Percentiles rank a stretch among this genome's conserved stretches.
phyloP scores from a whole-genome alignment of 192 early-diverging fungal genomes.

The Umbelopsis isabellina region DNA sequence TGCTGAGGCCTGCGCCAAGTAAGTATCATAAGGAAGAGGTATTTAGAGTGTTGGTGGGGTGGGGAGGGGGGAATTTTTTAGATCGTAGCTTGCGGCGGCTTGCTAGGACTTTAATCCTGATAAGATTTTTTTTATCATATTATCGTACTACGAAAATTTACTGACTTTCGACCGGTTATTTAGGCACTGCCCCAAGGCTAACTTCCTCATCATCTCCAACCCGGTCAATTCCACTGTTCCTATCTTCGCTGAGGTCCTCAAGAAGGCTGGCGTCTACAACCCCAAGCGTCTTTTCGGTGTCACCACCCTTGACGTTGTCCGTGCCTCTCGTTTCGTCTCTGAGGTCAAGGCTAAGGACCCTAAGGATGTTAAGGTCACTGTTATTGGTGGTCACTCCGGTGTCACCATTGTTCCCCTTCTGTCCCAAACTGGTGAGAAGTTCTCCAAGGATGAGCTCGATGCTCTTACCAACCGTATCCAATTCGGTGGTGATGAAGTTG shows the following conservation, averaged over 20 bases:
- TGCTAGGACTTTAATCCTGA: not conserved
- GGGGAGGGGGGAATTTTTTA: not conserved
- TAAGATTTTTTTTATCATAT: slow-evolving; percentile 25
- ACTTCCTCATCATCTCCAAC: slow-evolving; percentile 92
- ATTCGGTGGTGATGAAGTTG: slow-evolving; percentile 97
- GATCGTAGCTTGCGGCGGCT: not conserved
- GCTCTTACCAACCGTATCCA: slow-evolving; percentile 94
- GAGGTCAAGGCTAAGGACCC: slow-evolving; percentile 78
- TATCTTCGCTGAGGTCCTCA: slow-evolving; percentile 93
- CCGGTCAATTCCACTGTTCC: slow-evolving; percentile 98
- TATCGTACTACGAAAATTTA: slow-evolving; percentile 4
- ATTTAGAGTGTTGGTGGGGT: not conserved
- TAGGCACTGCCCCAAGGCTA: slow-evolving; percentile 81
- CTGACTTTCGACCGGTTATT: not conserved
- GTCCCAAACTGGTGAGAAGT: slow-evolving; percentile 69
- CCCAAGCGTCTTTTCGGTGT: slow-evolving; percentile 87
- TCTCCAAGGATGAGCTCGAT: slow-evolving; percentile 82
- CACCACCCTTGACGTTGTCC: slow-evolving; percentile 93
- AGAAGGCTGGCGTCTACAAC: slow-evolving; percentile 88
- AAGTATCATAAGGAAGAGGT: slow-evolving; percentile 23
- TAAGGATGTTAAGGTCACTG: slow-evolving; percentile 71
- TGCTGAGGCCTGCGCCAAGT: slow-evolving; percentile 78
- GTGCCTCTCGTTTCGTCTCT: slow-evolving; percentile 89
- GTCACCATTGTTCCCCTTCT: slow-evolving; percentile 94
- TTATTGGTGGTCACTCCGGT: slow-evolving; percentile 95